Evolutionary conservation across 192 early-diverging fungal genomes (phyloP).

Genomic region (Obelidium mucronatum): DNA sequence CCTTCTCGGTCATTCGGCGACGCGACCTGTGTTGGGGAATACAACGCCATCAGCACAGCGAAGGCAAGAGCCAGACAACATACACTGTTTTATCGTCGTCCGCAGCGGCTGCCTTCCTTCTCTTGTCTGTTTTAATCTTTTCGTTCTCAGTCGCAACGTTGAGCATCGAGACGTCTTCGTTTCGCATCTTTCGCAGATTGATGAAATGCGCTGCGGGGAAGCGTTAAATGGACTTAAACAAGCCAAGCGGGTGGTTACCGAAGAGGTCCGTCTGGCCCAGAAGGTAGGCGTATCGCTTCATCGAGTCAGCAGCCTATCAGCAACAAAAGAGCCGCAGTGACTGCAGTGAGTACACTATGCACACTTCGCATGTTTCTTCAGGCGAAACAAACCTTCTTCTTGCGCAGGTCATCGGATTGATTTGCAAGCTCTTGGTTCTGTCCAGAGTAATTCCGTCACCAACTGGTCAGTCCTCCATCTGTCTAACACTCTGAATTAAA

Average conservation of each 20-base stretch:
- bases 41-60: too few relatives aligned
- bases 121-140: too few relatives aligned
- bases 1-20: conserved; percentile 95
- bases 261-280: conserved; percentile 80
- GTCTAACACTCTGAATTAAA: too few relatives aligned
- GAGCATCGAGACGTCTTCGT: conserved; percentile 41
- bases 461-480: too few relatives aligned
- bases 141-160: conserved; percentile 48
- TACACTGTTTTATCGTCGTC: neutral
- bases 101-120: conserved; percentile 42
- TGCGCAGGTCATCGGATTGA: neutral
- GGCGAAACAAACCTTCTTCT: conserved; percentile 9
- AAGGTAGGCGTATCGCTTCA: conserved; percentile 74
- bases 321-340: too few relatives aligned
- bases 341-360: neutral
- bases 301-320: conserved; percentile 60
- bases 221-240: neutral
- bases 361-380: too few relatives aligned
- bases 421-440: conserved; percentile 19
- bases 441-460: too few relatives aligned
- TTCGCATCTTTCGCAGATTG: conserved; percentile 57
- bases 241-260: conserved; percentile 29
- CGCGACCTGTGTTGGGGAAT: conserved; percentile 56
- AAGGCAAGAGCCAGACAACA: neutral
- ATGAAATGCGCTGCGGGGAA: conserved; percentile 65